Evolutionary conservation across 2,329 filamentous ascomycete genomes (phyloP).

Genomic region (Alternaria brassicae): DNA sequence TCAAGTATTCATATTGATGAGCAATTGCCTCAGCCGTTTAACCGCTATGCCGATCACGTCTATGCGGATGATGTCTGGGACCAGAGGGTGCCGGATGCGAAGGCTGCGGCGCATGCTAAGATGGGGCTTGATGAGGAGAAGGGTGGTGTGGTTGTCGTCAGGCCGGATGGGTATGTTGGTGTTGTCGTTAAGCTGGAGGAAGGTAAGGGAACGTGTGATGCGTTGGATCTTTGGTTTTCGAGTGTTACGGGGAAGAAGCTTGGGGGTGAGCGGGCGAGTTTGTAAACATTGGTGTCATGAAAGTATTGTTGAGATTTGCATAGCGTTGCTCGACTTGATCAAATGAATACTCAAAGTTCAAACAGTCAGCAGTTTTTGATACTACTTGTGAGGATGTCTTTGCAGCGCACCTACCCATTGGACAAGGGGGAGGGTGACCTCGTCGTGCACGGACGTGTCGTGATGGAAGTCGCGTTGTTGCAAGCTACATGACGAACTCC

Average conservation of each 20-base stretch:
- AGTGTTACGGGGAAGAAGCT: conserved; percentile 71
- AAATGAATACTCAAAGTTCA: not conserved
- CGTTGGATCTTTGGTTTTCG: conserved; percentile 83
- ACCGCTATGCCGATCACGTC: conserved; percentile 79
- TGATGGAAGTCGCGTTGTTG: not conserved
- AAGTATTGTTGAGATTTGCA: not conserved
- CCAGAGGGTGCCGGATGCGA: conserved; percentile 70
- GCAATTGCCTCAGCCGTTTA: conserved; percentile 73
- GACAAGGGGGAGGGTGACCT: not conserved
- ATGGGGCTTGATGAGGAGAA: conserved; percentile 77
- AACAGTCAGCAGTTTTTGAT: not conserved
- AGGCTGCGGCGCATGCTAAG: conserved; percentile 82
- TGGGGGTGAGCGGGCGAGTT: conserved; percentile 47
- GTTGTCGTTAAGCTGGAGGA: conserved; percentile 76
- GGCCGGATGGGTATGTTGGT: conserved; percentile 87
- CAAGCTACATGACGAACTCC: not conserved
- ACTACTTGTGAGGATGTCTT: not conserved
- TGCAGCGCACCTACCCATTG: not conserved
- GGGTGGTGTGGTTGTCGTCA: conserved; percentile 81
- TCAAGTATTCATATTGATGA: conserved; percentile 74
- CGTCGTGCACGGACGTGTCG: not conserved
- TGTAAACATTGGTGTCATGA: conserved; percentile 18
- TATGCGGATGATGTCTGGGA: conserved; percentile 88
- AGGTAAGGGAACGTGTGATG: conserved; percentile 80
- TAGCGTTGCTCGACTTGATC: not conserved